A percentile compares a stretch with the other conserved stretches of the same genome.
phyloP scores from a whole-genome alignment of 73 alveolate species.

The Tetrahymena elliotti region DNA sequence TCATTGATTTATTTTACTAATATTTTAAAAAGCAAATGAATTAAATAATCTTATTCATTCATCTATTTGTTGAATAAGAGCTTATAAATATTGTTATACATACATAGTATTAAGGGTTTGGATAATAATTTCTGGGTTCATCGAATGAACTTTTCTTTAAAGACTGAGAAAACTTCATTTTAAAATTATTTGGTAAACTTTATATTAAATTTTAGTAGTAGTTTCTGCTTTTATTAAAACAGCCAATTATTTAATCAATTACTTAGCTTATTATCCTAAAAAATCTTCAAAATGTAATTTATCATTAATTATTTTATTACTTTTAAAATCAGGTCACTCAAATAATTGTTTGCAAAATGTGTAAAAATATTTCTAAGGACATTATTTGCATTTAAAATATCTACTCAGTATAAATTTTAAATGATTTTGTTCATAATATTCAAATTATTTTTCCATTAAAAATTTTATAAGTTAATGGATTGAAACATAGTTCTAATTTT shows the following conservation, averaged over 20 bases:
- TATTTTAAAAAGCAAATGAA: not conserved
- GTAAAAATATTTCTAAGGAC: not conserved
- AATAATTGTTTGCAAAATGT: too few species aligned
- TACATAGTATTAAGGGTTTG: not conserved
- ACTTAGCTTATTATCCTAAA: not conserved
- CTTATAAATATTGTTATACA: not conserved
- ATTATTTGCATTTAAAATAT: too few species aligned
- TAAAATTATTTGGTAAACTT: not conserved
- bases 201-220: not conserved
- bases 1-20: not conserved
- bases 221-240: not conserved
- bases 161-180: not conserved
- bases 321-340: not conserved
- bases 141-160: not conserved
- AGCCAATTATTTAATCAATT: not conserved
- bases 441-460: too few species aligned
- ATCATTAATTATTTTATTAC: not conserved
- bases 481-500: too few species aligned
- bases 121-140: not conserved
- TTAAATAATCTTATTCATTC: not conserved
- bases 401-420: too few species aligned
- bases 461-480: too few species aligned
- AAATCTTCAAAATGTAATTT: not conserved
- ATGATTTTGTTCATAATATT: too few species aligned
- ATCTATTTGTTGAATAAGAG: not conserved